phyloP scores from a whole-genome alignment of 495 filamentous ascomycete genomes.

The Amorphotheca resinae region DNA sequence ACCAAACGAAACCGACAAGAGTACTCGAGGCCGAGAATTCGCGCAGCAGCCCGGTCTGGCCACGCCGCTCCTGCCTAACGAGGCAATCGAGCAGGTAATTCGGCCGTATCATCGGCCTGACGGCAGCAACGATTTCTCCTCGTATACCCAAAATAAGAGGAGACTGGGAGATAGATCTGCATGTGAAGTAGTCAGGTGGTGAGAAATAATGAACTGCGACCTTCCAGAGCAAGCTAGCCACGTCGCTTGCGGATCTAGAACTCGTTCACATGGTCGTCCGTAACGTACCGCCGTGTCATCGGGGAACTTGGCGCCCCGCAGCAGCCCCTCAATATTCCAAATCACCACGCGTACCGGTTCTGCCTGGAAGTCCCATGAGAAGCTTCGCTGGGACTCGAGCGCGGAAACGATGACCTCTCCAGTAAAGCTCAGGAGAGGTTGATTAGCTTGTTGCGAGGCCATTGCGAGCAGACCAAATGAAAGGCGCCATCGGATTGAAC shows the following conservation, averaged over 20 bases:
- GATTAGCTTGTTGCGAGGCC: neutral
- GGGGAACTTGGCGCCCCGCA: neutral
- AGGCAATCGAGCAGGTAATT: neutral
- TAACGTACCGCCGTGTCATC: neutral
- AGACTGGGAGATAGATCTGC: neutral
- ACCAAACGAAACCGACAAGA: neutral
- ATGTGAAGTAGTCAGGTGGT: neutral
- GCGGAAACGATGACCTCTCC: neutral
- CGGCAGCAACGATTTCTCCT: neutral
- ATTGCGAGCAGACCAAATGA: neutral
- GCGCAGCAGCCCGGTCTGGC: neutral
- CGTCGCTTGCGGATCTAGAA: neutral
- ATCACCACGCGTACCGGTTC: neutral
- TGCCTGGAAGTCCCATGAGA: neutral
- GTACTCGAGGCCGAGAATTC: neutral
- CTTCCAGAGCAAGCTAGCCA: neutral
- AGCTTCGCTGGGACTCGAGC: neutral
- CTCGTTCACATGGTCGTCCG: neutral
- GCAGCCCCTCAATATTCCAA: neutral
- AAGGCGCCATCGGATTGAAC: neutral
- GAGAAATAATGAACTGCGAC: neutral
- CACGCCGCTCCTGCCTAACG: neutral
- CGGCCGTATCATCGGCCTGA: neutral
- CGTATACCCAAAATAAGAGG: neutral
- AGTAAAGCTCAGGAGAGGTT: neutral